Conservation (phyloP, 2,329 filamentous ascomycete species). For the Neurospora sp. region DNA sequence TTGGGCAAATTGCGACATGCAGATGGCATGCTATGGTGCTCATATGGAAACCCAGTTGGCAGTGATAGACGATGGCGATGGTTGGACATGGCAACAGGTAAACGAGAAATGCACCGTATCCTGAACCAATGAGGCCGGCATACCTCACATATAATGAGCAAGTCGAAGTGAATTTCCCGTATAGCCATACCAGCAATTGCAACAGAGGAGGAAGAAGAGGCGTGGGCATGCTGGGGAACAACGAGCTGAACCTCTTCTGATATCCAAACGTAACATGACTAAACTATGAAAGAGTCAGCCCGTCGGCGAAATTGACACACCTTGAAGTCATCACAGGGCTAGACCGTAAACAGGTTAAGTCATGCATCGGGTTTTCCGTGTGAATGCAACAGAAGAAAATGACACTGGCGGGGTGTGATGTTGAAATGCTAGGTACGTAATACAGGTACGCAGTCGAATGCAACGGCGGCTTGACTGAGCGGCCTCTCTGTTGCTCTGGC, state of each 20-base stretch:
- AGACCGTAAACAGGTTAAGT: not conserved
- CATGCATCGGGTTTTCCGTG: not conserved
- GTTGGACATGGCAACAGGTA: not conserved
- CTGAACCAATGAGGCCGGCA: not conserved
- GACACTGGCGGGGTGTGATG: not conserved
- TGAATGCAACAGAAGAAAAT: not conserved
- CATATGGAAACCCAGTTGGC: slow-evolving; percentile 1
- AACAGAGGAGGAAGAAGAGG: not conserved
- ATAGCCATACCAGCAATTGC: not conserved
- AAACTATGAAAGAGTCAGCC: not conserved
- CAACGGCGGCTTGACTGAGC: slow-evolving; percentile 14
- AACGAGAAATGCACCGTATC: not conserved
- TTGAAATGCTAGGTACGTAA: not conserved
- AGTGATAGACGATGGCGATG: not conserved
- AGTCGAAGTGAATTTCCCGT: not conserved
- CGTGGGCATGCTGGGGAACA: not conserved
- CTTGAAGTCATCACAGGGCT: not conserved
- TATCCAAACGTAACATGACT: not conserved
- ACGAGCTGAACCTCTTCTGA: not conserved
- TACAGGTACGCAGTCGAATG: slow-evolving; percentile 6
- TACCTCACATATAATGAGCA: not conserved
- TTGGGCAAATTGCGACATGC: slow-evolving; percentile 11
- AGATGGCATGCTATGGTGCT: not conserved
- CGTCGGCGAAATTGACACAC: not conserved
- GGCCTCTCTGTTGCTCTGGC: slow-evolving; percentile 4